Base-by-base conservation (phyloP, 2,329 filamentous ascomycete species). In the Ascosphaera apis region DNA sequence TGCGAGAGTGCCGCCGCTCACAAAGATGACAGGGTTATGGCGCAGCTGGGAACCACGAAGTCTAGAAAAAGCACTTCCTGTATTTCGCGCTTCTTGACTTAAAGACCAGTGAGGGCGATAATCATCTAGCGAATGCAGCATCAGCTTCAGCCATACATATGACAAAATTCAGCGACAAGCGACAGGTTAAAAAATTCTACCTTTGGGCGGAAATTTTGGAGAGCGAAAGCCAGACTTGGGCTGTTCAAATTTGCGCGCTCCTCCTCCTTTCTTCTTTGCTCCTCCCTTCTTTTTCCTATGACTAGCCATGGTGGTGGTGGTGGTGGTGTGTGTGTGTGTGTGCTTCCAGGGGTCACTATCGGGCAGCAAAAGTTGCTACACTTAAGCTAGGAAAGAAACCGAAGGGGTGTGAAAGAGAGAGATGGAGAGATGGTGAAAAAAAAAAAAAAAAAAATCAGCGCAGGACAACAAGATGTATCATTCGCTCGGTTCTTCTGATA, bases 1-100 rank as follows among this genome's bases (percentile, higher is more conserved):
- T 9, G 19, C 19, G 9, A 21, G 19, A 4, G 19, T 21, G 9
- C 19, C 69, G 23, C 68, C 70, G 47, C 67, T 72, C 40, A 77
- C 62, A 47, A 78, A 78, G 2, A 53, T 49, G 35, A 77, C 61
- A 16, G 56, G 55, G 37, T 63, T 58, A 44, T 73, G 54, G 39
- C 72, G 61, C 35, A 76, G 56, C 42, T 61, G 62, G 35, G 55
- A 52, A 40, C 60, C 58, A 2, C 58, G 50, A 37, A 60, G 57
- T 51, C 61, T 64, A 33, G 56, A 49, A 19, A 54, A 55, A 43
- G 66, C 61, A 13, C 53, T 57, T 46, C 64, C 65, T 9, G 66
- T 69, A 44, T 68, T 70, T 15, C 59, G 60, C 25, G 67, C 69
- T 51, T 71, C 69, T 43, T 74, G 64, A 42, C 60, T 57, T 50